Evolutionary conservation across 345 rosid genomes (phyloP), one percentile per base, ranked within the genome.

Genomic region (Stellera chamaejasme): DNA sequence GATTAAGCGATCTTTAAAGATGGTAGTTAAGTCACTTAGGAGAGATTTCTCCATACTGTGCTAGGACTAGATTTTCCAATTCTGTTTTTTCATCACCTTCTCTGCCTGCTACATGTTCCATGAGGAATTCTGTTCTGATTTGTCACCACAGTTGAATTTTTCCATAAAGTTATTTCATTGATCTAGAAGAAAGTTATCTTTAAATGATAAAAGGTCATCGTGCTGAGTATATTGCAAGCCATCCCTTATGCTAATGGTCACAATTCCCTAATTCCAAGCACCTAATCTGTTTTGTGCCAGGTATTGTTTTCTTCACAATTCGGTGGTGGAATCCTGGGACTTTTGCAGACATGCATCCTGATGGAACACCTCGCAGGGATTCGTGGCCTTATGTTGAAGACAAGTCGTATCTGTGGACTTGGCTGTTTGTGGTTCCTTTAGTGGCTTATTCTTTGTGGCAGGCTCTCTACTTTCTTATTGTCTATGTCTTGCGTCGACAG

Each of bases 321-420:
- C 78, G 95, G 45, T 92, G 98, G 98, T 92, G 96, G 98, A 88
- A 88, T 73, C 98, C 96, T 7, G 75, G 75, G 48, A 88, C 91
- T 10, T 86, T 92, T 61, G 94, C 77, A 44, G 98, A 90, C 52
- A 88, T 92, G 96, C 96, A 74, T 64, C 95, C 90, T 54, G 80
- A 71, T 62, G 98, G 96, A 66, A 75, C 76, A 14, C 72, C 80
- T 50, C 74, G 58, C 52, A 77, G 96, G 56, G 71, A 36, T 13
- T 84, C 90, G 11, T 88, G 98, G 98, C 98, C 96, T 27, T 86
- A 88, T 60, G 87, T 82, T 14, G 95, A 88, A 73, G 95, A 81
- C 66, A 79, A 77, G 54, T 60, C 78, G 68, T 92, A 76, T 67
- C 82, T 92, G 36, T 74, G 83, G 64, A 86, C 73, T 50, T 92